These are phyloP conservation scores for Leccinum subatratum DNA, from an alignment of 1,284 basidiomycete genomes.

Conservation along the genomic window DNA sequence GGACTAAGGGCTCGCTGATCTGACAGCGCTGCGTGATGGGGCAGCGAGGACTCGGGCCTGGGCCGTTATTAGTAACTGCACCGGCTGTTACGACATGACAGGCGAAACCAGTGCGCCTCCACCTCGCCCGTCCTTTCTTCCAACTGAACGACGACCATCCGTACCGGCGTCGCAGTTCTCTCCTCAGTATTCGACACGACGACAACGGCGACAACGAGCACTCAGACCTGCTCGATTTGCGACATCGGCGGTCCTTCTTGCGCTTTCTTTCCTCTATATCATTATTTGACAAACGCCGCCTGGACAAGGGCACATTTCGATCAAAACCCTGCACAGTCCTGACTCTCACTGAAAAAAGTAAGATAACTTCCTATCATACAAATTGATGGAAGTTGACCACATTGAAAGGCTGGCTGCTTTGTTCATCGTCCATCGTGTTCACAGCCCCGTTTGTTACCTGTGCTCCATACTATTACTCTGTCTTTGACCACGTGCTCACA, in stretches of 20 bases:
- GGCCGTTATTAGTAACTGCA: constrained; percentile 30
- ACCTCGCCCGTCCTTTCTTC: constrained; percentile 19
- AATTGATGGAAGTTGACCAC: no score
- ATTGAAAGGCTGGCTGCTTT: no score
- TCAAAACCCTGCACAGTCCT: constrained; percentile 56
- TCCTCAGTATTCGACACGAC: constrained; percentile 15
- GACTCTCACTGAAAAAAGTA: no score
- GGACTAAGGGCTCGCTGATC: constrained; percentile 11
- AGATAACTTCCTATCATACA: no score
- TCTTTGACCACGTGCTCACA: no score
- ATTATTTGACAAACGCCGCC: constrained; percentile 42
- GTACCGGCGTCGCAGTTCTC: constrained; percentile 8
- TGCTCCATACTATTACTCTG: no score
- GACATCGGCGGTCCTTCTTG: constrained; percentile 20
- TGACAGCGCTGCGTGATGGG: constrained; percentile 25
- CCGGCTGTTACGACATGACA: constrained; percentile 32
- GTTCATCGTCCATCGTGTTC: no score
- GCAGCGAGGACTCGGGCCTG: constrained; percentile 10
- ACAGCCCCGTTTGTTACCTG: no score
- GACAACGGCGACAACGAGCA: constrained; percentile 16
- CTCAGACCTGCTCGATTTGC: constrained; percentile 25
- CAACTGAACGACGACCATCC: constrained; percentile 17
- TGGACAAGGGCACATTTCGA: constrained; percentile 66
- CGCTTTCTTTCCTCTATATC: constrained; percentile 24
- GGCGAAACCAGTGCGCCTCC: constrained; percentile 32